phyloP scores from a whole-genome alignment of 208 protist genomes.

The Leishmania guyanensis region DNA sequence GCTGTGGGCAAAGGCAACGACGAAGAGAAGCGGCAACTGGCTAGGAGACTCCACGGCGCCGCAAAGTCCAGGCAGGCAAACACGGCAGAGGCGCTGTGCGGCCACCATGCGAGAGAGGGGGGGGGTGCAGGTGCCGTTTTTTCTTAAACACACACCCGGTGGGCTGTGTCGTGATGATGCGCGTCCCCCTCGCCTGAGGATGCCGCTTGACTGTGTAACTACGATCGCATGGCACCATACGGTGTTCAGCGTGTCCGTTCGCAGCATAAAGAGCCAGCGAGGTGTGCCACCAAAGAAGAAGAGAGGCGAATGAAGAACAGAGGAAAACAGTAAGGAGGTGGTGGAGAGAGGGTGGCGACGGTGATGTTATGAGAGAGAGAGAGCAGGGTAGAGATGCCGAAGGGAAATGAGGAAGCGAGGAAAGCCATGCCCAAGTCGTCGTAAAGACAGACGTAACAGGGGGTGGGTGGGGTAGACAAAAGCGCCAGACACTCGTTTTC shows the following conservation, averaged over 20 bases:
- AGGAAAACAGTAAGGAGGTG: background rate
- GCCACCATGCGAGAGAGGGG: background rate
- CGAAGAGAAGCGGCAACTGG: background rate
- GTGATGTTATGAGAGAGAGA: background rate
- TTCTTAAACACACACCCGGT: background rate
- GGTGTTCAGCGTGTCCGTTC: background rate
- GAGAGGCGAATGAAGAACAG: background rate
- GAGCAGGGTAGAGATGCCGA: background rate
- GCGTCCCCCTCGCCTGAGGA: background rate
- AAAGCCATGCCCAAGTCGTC: background rate
- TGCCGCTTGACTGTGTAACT: background rate
- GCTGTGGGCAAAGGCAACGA: background rate
- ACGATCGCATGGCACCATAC: background rate
- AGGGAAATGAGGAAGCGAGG: background rate
- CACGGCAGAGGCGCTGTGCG: background rate
- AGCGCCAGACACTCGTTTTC: background rate
- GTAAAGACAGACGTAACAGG: background rate
- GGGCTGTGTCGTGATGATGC: background rate
- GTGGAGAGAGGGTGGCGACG: background rate
- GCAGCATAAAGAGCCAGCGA: background rate
- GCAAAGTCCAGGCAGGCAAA: background rate
- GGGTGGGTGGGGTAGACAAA: background rate
- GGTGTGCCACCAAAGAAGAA: background rate
- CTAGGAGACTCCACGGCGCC: background rate
- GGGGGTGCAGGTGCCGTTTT: background rate